Base-by-base conservation (phyloP, 2,329 filamentous ascomycete species). In the Colletotrichum karsti region DNA sequence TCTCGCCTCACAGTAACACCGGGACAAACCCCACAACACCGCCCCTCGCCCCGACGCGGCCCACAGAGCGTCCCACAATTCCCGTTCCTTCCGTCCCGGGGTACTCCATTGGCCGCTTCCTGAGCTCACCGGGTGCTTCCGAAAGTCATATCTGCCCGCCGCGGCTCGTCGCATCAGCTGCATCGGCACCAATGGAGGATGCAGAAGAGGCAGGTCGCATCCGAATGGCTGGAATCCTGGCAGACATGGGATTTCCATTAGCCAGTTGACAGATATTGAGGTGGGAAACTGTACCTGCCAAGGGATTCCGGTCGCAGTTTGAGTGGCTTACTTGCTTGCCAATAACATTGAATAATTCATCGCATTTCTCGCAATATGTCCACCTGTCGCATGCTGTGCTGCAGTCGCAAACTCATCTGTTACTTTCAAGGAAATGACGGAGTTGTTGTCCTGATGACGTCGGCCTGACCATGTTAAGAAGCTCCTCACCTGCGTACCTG, bases 31-130 rank as follows among this genome's bases (percentile, higher is more conserved):
- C 53, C 18, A 59, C 46, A 22, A 41, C 37, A 22, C 60, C 65
- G 53, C 53, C 60, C 2, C 12, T 53, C 5, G 33, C 4, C 13
- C 65, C 54, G 24, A 39, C 46, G 3, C 13, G 8, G 12, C 46
- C n/a, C 18, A 15, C 39, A 10, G 46, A 54, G 4, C 65, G 61
- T 30, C 65, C 65, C 65, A n/a, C 46, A 46, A 65, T 68, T 39
- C 46, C 65, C 37, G 61, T 59, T 7, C 2, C 9, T 5, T 59
- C 65, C 28, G 65, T 46, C 30, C 54, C 44, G 30, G 46, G 15
- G 3, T 65, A 65, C 44, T 54, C 46, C 28, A 46, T 65, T 24
- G 8, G 39, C 13, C 65, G 65, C 28, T 68, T 54, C 20, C 7
- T 54, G n/a, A n/a, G 22, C 18, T 37, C 64, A 5, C 37, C 65